Conservation (phyloP, 2,329 filamentous ascomycete species). For the Alternaria brassicae region DNA sequence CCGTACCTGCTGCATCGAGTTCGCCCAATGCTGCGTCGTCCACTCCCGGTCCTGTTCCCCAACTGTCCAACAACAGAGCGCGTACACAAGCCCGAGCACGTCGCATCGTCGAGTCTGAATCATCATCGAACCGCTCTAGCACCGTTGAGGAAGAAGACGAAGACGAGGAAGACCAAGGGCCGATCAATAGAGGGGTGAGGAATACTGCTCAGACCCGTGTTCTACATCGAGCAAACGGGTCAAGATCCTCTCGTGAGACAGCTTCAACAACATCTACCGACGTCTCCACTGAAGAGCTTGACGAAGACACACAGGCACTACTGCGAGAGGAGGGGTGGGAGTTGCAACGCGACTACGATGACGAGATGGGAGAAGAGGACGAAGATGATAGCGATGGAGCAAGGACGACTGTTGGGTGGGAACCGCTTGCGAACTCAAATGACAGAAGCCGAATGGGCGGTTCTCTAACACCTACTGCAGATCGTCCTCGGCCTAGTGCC, state of each 20-base stretch:
- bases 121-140: conserved; percentile 47
- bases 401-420: conserved; percentile 56
- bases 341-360: conserved; percentile 50
- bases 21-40: conserved; percentile 40
- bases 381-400: conserved; percentile 53
- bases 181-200: conserved; percentile 44
- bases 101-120: conserved; percentile 51
- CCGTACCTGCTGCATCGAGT: conserved; percentile 25
- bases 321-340: conserved; percentile 49
- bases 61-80: conserved; percentile 32
- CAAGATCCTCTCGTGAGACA: conserved; percentile 37
- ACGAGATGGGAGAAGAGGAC: conserved; percentile 48
- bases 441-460: conserved; percentile 54
- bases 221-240: conserved; percentile 46
- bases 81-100: conserved; percentile 37
- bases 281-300: conserved; percentile 47
- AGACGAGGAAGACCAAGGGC: conserved; percentile 48
- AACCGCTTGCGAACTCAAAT: conserved; percentile 55
- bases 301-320: conserved; percentile 49
- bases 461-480: conserved; percentile 58
- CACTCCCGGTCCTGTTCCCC: conserved; percentile 40
- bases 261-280: conserved; percentile 48
- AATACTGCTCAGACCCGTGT: conserved; percentile 40
- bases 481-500: conserved; percentile 52
- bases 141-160: conserved; percentile 47